phyloP scores from a whole-genome alignment of 2,329 filamentous ascomycete species.

The Periconia sp. region DNA sequence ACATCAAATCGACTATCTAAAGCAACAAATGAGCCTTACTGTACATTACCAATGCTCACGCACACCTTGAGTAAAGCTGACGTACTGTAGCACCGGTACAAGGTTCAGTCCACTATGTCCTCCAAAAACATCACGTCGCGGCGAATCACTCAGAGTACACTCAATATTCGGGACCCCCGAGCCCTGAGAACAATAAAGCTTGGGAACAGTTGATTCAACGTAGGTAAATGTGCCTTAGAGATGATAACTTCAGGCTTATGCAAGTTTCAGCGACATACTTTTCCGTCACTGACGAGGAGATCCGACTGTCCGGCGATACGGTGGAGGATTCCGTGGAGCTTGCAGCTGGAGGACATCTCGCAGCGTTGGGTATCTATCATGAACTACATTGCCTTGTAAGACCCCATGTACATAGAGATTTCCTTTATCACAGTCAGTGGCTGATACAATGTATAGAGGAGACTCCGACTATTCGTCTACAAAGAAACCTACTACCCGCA shows the following conservation, averaged over 20 bases:
- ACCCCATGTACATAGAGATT: no score
- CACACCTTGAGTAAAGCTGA: no score
- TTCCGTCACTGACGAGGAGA: background rate
- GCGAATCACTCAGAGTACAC: background rate
- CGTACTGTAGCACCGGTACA: no score
- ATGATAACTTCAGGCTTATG: no score
- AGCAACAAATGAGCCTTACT: no score
- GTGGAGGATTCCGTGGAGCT: background rate
- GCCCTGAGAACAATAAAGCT: background rate
- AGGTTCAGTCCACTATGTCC: no score
- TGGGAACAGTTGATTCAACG: conserved; percentile 2
- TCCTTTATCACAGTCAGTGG: background rate
- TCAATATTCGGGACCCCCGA: background rate
- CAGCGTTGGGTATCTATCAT: background rate
- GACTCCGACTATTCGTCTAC: conserved; percentile 1
- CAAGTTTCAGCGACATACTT: conserved; percentile 2
- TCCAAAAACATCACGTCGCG: background rate
- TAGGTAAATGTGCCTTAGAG: no score
- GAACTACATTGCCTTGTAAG: background rate
- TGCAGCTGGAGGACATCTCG: background rate
- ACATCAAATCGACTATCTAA: no score
- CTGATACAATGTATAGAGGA: background rate
- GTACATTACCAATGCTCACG: no score
- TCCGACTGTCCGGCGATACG: background rate
- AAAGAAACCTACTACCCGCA: background rate